Percentiles rank a stretch among this genome's conserved stretches.
Conservation (phyloP, 306 rosid genomes). For the Vachellia collinsii region DNA sequence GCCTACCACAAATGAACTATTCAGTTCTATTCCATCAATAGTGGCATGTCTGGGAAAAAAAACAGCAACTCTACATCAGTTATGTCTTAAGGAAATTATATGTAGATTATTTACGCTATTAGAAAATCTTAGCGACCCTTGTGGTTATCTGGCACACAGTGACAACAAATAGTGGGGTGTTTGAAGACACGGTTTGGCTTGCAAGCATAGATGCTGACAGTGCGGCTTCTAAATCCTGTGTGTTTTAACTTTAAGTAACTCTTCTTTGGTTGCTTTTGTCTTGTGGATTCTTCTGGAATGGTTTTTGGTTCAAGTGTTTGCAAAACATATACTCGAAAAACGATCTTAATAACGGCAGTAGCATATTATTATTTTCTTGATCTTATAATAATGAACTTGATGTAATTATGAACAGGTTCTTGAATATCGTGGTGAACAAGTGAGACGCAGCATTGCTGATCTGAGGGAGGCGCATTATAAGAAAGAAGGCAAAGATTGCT, state of each 20-base stretch:
- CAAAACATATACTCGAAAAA: constrained; percentile 17
- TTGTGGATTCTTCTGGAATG: constrained; percentile 19
- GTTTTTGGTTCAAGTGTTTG: constrained; percentile 18
- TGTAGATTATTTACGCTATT: neutral
- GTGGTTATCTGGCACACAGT: constrained; percentile 5
- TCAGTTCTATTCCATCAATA: constrained; percentile 7
- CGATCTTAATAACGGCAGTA: constrained; percentile 11
- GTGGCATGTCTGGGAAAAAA: neutral
- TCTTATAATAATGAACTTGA: constrained; percentile 21
- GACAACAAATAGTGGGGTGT: neutral
- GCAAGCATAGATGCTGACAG: neutral
- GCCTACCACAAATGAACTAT: constrained; percentile 9
- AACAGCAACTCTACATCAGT: neutral
- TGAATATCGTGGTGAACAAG: constrained; percentile 99
- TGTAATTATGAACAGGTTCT: constrained; percentile 69
- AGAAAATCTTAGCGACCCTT: constrained; percentile 10
- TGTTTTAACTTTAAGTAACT: neutral
- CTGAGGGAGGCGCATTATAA: constrained; percentile 90
- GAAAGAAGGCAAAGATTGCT: constrained; percentile 89
- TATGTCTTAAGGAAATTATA: neutral
- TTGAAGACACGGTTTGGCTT: neutral
- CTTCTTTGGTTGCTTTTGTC: constrained; percentile 9
- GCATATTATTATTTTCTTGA: constrained; percentile 8
- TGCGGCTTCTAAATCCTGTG: neutral
- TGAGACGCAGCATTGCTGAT: constrained; percentile 89